phyloP scores from a whole-genome alignment of 2,329 filamentous ascomycete genomes.

The Orbilia quercus region DNA sequence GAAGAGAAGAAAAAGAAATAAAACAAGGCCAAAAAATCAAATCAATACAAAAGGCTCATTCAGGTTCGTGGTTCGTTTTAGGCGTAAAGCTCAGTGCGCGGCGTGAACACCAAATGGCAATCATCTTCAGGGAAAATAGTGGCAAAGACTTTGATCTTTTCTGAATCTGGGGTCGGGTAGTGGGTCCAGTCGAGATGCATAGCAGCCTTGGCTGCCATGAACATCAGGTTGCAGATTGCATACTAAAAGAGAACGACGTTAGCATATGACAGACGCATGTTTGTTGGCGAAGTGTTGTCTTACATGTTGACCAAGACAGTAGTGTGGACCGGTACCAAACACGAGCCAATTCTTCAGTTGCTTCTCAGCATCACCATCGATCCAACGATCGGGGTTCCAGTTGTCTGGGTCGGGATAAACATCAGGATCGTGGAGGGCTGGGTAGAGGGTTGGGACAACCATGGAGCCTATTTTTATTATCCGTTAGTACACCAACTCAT shows the following conservation, averaged over 20 bases:
- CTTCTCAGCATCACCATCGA: slow-evolving; percentile 86
- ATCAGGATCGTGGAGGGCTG: slow-evolving; percentile 89
- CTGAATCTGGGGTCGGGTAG: slow-evolving; percentile 81
- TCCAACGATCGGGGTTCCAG: slow-evolving; percentile 92
- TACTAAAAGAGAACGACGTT: slow-evolving; percentile 67
- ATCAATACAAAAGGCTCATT: slow-evolving; percentile 12
- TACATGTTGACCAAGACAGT: slow-evolving; percentile 86
- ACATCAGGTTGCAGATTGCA: slow-evolving; percentile 85
- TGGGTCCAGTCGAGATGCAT: slow-evolving; percentile 91
- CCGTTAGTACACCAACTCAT: slow-evolving; percentile 16
- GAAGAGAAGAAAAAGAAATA: slow-evolving; percentile 50
- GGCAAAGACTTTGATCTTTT: slow-evolving; percentile 98
- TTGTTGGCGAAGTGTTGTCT: slow-evolving; percentile 16
- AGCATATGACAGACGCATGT: slow-evolving; percentile 2
- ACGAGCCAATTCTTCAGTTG: slow-evolving; percentile 94
- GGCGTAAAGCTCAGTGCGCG: slow-evolving; percentile 61
- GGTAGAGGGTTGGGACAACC: slow-evolving; percentile 91
- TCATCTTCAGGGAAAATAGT: slow-evolving; percentile 98
- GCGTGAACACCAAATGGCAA: slow-evolving; percentile 79
- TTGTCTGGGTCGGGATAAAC: slow-evolving; percentile 89
- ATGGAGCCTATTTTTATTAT: slow-evolving; percentile 75
- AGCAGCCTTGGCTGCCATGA: slow-evolving; percentile 89
- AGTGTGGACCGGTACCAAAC: slow-evolving; percentile 94
- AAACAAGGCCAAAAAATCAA: slow-evolving; percentile 14
- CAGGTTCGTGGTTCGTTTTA: slow-evolving; percentile 64